A percentile compares a stretch with the other conserved stretches of the same genome.
Evolutionary conservation across 176 grass and related monocot genomes (phyloP).

Genomic region (Juncus effusus): DNA sequence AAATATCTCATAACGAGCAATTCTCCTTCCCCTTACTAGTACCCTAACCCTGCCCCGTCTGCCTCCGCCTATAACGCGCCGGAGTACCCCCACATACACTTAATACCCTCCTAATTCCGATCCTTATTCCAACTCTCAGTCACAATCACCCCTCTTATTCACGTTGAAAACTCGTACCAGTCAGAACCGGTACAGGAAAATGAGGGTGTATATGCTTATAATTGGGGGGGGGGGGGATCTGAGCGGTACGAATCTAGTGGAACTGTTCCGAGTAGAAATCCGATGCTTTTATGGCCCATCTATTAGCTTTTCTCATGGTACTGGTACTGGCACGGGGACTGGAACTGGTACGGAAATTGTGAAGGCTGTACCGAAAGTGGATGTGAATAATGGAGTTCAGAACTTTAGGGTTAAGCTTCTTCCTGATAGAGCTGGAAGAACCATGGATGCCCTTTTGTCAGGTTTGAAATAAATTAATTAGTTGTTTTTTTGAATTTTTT

Average conservation of each 20-base stretch:
- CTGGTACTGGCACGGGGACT: conserved; percentile 4
- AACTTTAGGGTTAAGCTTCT: conserved; percentile 93
- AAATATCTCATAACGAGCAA: not conserved
- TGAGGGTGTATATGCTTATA: conserved; percentile 66
- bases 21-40: conserved; percentile 21
- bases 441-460: conserved; percentile 88
- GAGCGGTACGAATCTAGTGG: conserved; percentile 74
- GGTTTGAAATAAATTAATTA: conserved; percentile 35
- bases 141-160: conserved; percentile 33
- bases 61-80: conserved; percentile 35
- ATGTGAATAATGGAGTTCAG: conserved; percentile 65
- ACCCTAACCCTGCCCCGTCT: conserved; percentile 32
- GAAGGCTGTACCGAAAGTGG: conserved; percentile 75
- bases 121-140: conserved; percentile 46
- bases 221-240: conserved; percentile 30
- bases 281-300: conserved; percentile 74
- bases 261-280: conserved; percentile 54
- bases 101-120: conserved; percentile 33
- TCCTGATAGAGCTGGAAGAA: conserved; percentile 63
- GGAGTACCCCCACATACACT: conserved; percentile 34
- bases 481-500: too few species aligned
- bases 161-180: conserved; percentile 11
- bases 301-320: conserved; percentile 49
- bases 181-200: conserved; percentile 27
- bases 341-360: conserved; percentile 45